phyloP scores from a whole-genome alignment of 352 stramenopile species.

The Globisporangium echinulatum region DNA sequence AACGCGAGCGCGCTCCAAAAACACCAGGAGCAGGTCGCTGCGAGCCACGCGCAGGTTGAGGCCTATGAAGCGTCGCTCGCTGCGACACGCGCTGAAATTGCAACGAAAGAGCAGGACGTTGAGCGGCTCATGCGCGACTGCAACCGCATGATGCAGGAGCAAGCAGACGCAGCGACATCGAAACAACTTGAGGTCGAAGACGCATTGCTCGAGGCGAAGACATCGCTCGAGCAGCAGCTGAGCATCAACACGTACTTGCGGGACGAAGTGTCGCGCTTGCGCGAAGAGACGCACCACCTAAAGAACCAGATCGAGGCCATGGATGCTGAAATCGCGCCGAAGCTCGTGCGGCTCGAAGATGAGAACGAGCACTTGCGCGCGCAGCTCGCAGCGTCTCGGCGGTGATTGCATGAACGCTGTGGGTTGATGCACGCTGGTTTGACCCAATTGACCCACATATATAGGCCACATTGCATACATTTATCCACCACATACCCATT shows the following conservation, averaged over 20 bases:
- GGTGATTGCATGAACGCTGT: slow-evolving; percentile 1
- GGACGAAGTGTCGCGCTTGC: slow-evolving; percentile 68
- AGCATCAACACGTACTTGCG: slow-evolving; percentile 82
- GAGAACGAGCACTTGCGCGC: slow-evolving; percentile 71
- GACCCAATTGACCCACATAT: too few relatives aligned
- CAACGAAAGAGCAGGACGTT: slow-evolving; percentile 69
- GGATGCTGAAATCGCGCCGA: slow-evolving; percentile 77
- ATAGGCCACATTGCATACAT: too few relatives aligned
- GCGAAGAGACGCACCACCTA: slow-evolving; percentile 79
- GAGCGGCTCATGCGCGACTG: slow-evolving; percentile 80
- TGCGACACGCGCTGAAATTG: slow-evolving; percentile 56
- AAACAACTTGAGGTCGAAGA: slow-evolving; percentile 85
- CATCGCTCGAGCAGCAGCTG: slow-evolving; percentile 78
- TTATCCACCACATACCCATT: too few relatives aligned
- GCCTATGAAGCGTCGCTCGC: slow-evolving; percentile 64
- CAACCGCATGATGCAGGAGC: slow-evolving; percentile 82
- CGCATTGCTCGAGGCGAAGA: slow-evolving; percentile 77
- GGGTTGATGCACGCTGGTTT: too few relatives aligned
- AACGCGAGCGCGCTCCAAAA: slow-evolving; percentile 65
- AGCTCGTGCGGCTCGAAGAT: slow-evolving; percentile 77
- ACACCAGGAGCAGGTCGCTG: slow-evolving; percentile 63
- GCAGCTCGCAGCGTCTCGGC: slow-evolving; percentile 11
- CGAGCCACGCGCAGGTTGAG: slow-evolving; percentile 59
- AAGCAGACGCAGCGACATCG: slow-evolving; percentile 62
- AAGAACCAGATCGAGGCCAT: slow-evolving; percentile 87